Evolutionary conservation across 208 protist species (phyloP).

Genomic region (Crithidia fasciculata): DNA sequence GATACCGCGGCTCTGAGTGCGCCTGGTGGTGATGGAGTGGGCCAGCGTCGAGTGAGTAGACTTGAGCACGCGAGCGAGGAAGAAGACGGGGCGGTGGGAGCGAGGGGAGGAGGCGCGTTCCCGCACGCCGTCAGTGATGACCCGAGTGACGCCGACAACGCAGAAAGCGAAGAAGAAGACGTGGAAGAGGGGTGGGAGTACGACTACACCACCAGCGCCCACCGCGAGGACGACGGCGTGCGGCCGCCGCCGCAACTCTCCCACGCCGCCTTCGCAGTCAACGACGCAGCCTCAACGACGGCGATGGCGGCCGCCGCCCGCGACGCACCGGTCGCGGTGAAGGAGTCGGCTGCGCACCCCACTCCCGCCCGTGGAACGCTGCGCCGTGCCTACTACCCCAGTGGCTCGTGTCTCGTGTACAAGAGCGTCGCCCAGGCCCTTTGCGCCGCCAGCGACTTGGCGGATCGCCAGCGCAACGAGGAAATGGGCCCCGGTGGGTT

Average conservation of each 20-base stretch:
- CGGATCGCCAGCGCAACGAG: slow-evolving; percentile 29
- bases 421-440: slow-evolving; percentile 47
- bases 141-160: background rate
- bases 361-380: slow-evolving; percentile 35
- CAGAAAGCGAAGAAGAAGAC: background rate
- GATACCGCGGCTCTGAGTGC: too few species aligned
- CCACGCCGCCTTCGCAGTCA: background rate
- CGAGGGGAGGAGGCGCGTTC: background rate
- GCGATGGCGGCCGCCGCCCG: slow-evolving; percentile 14
- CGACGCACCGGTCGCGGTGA: slow-evolving; percentile 22
- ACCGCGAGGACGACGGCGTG: slow-evolving; percentile 30
- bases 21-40: too few species aligned
- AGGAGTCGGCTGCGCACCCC: slow-evolving; percentile 23
- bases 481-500: slow-evolving; percentile 43
- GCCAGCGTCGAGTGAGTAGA: too few species aligned
- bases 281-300: slow-evolving; percentile 10
- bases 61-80: background rate
- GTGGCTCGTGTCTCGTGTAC: slow-evolving; percentile 65
- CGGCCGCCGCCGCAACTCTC: slow-evolving; percentile 10
- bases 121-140: too few species aligned
- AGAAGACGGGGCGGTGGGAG: background rate
- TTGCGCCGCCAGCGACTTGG: slow-evolving; percentile 41
- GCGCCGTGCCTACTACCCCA: slow-evolving; percentile 50
- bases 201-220: slow-evolving; percentile 24
- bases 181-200: slow-evolving; percentile 17